These are phyloP conservation scores for Trametes hirsuta DNA, from an alignment of 1,284 basidiomycete genomes.

Conservation along the genomic window DNA sequence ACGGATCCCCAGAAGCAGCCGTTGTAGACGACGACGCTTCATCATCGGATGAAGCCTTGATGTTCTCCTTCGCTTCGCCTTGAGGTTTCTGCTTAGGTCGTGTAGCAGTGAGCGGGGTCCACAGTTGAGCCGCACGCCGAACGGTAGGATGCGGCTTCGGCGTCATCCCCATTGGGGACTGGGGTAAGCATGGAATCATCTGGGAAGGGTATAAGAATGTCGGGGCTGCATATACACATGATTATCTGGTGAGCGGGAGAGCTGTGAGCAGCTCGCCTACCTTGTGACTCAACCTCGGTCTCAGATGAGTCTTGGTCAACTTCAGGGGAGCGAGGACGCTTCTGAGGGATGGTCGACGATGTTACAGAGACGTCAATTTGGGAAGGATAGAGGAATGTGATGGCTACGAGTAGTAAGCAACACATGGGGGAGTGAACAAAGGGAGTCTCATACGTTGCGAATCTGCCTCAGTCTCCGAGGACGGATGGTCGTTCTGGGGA, in stretches of 20 bases:
- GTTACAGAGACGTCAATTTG: conserved; percentile 2
- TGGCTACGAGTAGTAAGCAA: conserved; percentile 1
- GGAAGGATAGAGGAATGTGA: conserved; percentile 17
- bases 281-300: conserved; percentile 29
- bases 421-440: not conserved
- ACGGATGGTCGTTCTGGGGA: conserved; percentile 1
- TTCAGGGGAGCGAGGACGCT: conserved; percentile 7
- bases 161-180: conserved; percentile 3
- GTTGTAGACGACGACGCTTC: not conserved
- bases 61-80: not conserved
- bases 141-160: conserved; percentile 1
- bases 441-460: conserved; percentile 13
- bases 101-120: conserved; percentile 14
- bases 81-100: conserved; percentile 8
- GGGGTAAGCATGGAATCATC: conserved; percentile 10
- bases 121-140: conserved; percentile 2
- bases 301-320: conserved; percentile 22
- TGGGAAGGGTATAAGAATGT: conserved; percentile 15
- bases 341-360: conserved; percentile 7
- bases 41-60: not conserved
- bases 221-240: not conserved
- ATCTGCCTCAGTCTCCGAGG: conserved; percentile 23
- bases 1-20: not conserved
- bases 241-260: not conserved
- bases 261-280: not conserved